These are phyloP conservation scores for Yamadazyma friedrichii DNA, from an alignment of 1,139 yeast species.

Conservation along the genomic window DNA sequence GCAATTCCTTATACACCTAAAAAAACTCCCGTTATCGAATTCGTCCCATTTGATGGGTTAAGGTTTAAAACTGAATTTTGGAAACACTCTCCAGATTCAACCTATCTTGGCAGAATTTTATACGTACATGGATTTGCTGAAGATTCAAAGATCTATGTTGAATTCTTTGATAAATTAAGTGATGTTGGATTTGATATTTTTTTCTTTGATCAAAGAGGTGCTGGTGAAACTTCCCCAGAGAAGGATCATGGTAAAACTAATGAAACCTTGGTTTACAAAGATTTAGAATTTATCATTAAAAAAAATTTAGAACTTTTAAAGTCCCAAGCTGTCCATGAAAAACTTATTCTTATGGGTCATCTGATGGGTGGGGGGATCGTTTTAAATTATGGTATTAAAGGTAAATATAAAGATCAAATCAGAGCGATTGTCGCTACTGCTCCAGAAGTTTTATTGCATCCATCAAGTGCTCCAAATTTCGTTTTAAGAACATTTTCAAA, in stretches of 20 bases:
- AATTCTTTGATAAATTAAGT: conserved; percentile 58
- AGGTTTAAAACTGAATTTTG: conserved; percentile 41
- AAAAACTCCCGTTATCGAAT: conserved; percentile 29
- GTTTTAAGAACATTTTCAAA: conserved; percentile 47
- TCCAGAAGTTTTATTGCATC: conserved; percentile 65
- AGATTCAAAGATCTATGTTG: conserved; percentile 51
- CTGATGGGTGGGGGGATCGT: conserved; percentile 96
- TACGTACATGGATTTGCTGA: conserved; percentile 86
- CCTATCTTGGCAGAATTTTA: conserved; percentile 54
- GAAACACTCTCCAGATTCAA: conserved; percentile 34
- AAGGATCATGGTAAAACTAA: conserved; percentile 62
- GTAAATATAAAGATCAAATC: conserved; percentile 54
- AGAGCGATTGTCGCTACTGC: conserved; percentile 61
- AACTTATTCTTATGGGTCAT: conserved; percentile 71
- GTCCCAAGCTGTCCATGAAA: conserved; percentile 37
- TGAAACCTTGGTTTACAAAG: conserved; percentile 63
- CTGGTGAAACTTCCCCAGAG: conserved; percentile 71
- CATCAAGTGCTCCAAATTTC: conserved; percentile 56
- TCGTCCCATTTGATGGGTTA: conserved; percentile 34
- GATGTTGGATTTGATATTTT: conserved; percentile 68
- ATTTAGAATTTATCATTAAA: conserved; percentile 64
- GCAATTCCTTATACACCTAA: conserved; percentile 34
- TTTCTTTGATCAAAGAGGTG: conserved; percentile 85
- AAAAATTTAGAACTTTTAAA: conserved; percentile 24
- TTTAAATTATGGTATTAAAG: conserved; percentile 71